phyloP scores from a whole-genome alignment of 306 rosid species.

The Lagenaria siceraria region DNA sequence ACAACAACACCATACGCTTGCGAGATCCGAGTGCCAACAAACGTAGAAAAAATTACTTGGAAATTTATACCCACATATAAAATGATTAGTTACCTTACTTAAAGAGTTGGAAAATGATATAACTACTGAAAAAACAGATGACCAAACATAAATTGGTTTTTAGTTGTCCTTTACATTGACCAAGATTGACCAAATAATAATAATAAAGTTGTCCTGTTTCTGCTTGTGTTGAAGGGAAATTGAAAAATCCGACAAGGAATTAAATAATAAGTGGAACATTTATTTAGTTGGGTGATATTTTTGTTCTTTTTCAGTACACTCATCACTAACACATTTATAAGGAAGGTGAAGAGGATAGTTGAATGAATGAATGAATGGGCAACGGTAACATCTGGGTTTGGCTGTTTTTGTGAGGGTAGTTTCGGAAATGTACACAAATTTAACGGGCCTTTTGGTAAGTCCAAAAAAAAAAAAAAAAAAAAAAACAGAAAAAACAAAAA shows the following conservation, averaged over 20 bases:
- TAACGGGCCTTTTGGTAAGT: conserved; percentile 47
- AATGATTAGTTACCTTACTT: background rate
- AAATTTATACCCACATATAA: background rate
- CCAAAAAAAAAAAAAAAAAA: conserved; percentile 7
- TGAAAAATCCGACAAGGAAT: background rate
- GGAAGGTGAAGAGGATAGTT: background rate
- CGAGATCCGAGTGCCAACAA: no score
- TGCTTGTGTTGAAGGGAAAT: background rate
- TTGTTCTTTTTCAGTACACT: background rate
- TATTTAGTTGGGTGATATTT: background rate
- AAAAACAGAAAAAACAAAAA: conserved; percentile 4
- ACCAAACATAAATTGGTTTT: background rate
- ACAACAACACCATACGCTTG: no score
- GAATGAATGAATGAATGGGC: conserved; percentile 12
- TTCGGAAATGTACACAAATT: conserved; percentile 29
- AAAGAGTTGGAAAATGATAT: background rate
- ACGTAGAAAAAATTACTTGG: no score
- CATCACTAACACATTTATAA: background rate
- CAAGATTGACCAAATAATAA: background rate
- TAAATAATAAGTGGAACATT: background rate
- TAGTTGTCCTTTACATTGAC: background rate
- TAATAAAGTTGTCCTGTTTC: background rate
- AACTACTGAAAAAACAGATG: background rate
- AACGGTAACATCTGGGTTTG: conserved; percentile 85
- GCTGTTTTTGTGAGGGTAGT: conserved; percentile 63